Evolutionary conservation across 108 stramenopile genomes (phyloP).

Genomic region (Pseudonitzschia multiseries): DNA sequence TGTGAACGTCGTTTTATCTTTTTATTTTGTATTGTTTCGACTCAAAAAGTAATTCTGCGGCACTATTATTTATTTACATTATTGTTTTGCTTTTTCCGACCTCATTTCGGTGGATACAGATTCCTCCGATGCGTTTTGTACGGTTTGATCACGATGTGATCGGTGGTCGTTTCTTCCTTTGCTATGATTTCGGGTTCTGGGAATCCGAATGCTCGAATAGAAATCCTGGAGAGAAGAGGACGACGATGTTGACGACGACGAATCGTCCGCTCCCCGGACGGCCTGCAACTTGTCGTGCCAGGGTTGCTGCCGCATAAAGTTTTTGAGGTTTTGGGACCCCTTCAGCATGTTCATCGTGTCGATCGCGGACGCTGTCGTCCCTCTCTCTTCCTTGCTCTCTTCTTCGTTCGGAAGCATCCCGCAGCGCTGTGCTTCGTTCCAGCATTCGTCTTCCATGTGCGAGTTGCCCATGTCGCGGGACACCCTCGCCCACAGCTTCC

Average conservation of each 20-base stretch:
- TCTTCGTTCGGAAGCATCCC: neutral
- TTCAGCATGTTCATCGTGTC: slow-evolving; percentile 6
- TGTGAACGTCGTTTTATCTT: no score
- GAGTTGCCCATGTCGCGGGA: slow-evolving; percentile 59
- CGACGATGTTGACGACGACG: neutral
- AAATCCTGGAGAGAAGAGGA: neutral
- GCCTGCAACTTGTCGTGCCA: slow-evolving; percentile 34
- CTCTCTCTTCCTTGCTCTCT: neutral
- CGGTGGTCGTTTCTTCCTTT: no score
- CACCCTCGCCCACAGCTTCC: slow-evolving; percentile 74
- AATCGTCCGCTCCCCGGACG: slow-evolving; percentile 1
- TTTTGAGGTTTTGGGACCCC: slow-evolving; percentile 16
- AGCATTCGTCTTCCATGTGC: slow-evolving; percentile 46
- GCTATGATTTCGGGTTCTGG: no score
- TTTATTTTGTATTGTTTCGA: no score
- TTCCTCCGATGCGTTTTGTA: no score
- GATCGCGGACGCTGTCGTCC: neutral
- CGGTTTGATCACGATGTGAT: no score
- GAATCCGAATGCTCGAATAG: no score
- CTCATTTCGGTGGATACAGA: no score
- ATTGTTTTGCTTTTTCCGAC: no score
- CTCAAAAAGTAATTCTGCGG: no score
- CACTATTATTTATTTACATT: no score
- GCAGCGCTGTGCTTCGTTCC: neutral
- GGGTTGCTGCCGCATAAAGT: slow-evolving; percentile 35